Percentiles rank a stretch among this genome's conserved stretches.
phyloP scores from a whole-genome alignment of 1,284 basidiomycete genomes.

The Sanghuangporus sanghuang region DNA sequence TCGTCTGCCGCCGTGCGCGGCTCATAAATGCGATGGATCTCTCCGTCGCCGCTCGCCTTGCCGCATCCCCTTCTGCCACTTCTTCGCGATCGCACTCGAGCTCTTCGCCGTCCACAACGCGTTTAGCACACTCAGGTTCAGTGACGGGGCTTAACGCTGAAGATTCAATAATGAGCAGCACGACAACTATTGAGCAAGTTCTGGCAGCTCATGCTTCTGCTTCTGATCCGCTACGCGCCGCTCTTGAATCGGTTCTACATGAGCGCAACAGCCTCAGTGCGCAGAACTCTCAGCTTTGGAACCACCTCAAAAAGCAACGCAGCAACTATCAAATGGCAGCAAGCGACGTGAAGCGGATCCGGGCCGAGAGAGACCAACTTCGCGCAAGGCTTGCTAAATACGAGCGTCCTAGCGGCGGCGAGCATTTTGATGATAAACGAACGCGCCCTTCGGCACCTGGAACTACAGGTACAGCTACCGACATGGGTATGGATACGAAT shows the following conservation, averaged over 20 bases:
- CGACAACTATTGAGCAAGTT: slow-evolving; percentile 49
- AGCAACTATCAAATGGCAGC: slow-evolving; percentile 65
- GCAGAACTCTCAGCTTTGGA: slow-evolving; percentile 89
- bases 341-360: slow-evolving; percentile 77
- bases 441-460: slow-evolving; percentile 1
- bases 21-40: slow-evolving; percentile 8
- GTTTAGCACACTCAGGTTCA: slow-evolving; percentile 22
- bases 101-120: slow-evolving; percentile 23
- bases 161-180: slow-evolving; percentile 23
- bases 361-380: slow-evolving; percentile 71
- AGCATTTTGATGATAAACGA: slow-evolving; percentile 29
- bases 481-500: neutral
- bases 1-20: slow-evolving; percentile 6
- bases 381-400: slow-evolving; percentile 44
- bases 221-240: slow-evolving; percentile 53
- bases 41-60: slow-evolving; percentile 4
- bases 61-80: slow-evolving; percentile 17
- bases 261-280: slow-evolving; percentile 75
- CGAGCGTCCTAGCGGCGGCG: slow-evolving; percentile 26
- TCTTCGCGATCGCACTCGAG: slow-evolving; percentile 20
- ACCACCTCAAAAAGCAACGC: slow-evolving; percentile 85
- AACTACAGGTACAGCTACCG: neutral
- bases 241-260: slow-evolving; percentile 66
- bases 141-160: slow-evolving; percentile 23
- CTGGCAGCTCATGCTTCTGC: slow-evolving; percentile 47